phyloP scores from a whole-genome alignment of 208 protist species.

The Acanthamoeba lenticulata region DNA sequence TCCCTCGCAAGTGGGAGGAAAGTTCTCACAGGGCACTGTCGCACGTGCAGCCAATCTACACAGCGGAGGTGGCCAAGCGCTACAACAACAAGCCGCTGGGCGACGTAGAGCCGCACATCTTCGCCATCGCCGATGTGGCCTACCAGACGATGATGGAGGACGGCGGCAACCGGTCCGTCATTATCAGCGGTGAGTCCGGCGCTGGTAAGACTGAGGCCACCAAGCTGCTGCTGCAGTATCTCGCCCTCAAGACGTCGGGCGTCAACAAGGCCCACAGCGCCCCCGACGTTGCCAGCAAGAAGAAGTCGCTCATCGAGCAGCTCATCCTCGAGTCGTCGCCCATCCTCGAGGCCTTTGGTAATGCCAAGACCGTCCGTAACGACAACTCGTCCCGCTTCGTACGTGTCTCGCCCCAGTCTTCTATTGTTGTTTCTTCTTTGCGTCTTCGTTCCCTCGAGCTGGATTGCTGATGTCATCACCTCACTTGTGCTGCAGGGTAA shows the following conservation, averaged over 20 bases:
- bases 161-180: slow-evolving; percentile 83
- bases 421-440: not conserved
- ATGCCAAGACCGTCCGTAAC: slow-evolving; percentile 71
- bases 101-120: slow-evolving; percentile 77
- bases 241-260: slow-evolving; percentile 76
- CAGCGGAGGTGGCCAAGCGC: slow-evolving; percentile 69
- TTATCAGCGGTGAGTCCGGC: slow-evolving; percentile 88
- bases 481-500: slow-evolving; percentile 34
- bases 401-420: not conserved
- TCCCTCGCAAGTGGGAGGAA: not conserved
- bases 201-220: slow-evolving; percentile 87
- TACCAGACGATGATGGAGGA: slow-evolving; percentile 80
- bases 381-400: slow-evolving; percentile 72
- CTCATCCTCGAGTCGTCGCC: slow-evolving; percentile 83
- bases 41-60: slow-evolving; percentile 76
- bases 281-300: not conserved
- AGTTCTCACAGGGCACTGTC: not conserved
- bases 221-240: slow-evolving; percentile 89
- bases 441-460: not conserved
- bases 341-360: slow-evolving; percentile 87
- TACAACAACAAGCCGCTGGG: slow-evolving; percentile 76
- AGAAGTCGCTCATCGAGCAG: slow-evolving; percentile 69
- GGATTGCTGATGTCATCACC: not conserved
- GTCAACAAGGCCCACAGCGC: slow-evolving; percentile 65
- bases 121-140: slow-evolving; percentile 81